Evolutionary conservation across 148 eudicot genomes (phyloP).

Genomic region (Euryodendron excelsum): DNA sequence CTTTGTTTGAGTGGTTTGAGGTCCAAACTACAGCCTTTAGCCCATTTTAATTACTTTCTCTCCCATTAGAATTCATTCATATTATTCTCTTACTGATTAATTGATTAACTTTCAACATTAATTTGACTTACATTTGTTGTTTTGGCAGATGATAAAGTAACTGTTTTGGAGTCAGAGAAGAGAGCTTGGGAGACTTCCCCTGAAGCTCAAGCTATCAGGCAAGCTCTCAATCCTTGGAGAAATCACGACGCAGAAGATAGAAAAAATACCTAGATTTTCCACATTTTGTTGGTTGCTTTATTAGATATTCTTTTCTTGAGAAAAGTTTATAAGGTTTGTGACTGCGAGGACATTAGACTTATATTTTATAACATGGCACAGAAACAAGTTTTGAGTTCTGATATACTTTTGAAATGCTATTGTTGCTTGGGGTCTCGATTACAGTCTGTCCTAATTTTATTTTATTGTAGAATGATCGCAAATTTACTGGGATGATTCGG

Average conservation of each 20-base stretch:
- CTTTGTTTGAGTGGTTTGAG: too few species aligned
- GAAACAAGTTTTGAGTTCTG: neutral
- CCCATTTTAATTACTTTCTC: too few species aligned
- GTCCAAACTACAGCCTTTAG: too few species aligned
- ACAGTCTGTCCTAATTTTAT: too few species aligned
- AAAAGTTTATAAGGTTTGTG: neutral
- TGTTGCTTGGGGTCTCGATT: too few species aligned
- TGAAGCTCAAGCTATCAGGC: constrained; percentile 82
- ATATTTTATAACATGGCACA: neutral
- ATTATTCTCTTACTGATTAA: neutral
- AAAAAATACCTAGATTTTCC: constrained; percentile 26
- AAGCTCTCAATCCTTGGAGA: constrained; percentile 91
- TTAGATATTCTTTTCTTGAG: neutral
- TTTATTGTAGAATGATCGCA: too few species aligned
- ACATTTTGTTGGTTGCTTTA: neutral
- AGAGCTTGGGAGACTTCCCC: constrained; percentile 82
- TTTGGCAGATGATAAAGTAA: constrained; percentile 80
- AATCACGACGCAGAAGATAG: constrained; percentile 40
- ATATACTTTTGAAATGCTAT: neutral
- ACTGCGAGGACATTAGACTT: neutral
- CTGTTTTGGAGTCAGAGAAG: constrained; percentile 81
- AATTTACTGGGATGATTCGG: too few species aligned
- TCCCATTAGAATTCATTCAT: neutral
- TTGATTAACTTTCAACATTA: neutral
- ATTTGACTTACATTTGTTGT: neutral